Evolutionary conservation across 2,329 filamentous ascomycete genomes (phyloP), one percentile per base, ranked within the genome.

Genomic region (Pleomassaria siparia): DNA sequence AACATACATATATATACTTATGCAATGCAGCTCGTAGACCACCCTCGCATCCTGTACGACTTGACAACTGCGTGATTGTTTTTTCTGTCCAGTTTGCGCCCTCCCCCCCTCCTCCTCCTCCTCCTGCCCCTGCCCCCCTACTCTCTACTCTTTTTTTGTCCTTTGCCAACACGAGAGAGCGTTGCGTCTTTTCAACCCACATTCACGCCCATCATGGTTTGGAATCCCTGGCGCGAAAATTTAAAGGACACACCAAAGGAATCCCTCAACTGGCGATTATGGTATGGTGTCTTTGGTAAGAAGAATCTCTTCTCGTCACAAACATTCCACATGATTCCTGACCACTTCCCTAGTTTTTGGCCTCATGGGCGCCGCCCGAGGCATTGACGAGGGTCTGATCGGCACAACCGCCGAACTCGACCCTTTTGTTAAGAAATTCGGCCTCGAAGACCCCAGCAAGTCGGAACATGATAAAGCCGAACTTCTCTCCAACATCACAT

Each of bases 361-460:
- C 40, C 79, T 92, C 28, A 83, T 91, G 71, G 88, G 88, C 45
- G 87, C 88, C 2, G 87, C 87, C 32, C 81, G 88, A 49, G 88
- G 88, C 58, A 71, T 91, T n/a, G 88, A 92, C 54, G 88, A 92
- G 70, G 88, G 88, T 50, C 77, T 92, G 49, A 91, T 91, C 54
- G 82, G 80, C 8, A 87, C 86, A 1, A 85, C 86, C 12, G 84
- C 67, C 2, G 61, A 66, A 33, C 60, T 71, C 10, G 40, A 53
- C 1, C 69, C 70, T 2, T 72, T 72, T 51, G 58, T 53, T 30
- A 57, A 56, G 29, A 68, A 68, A 45, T 72, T 70, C 39, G 69
- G 69, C n/a, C 62, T 72, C 6, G 54, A 68, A 10, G 65, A 70
- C 41, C 46, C 51, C 0, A 41, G 29, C 18, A 66, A 66, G 43